phyloP scores from a whole-genome alignment of 352 stramenopile species.

The Globisporangium spiculum region DNA sequence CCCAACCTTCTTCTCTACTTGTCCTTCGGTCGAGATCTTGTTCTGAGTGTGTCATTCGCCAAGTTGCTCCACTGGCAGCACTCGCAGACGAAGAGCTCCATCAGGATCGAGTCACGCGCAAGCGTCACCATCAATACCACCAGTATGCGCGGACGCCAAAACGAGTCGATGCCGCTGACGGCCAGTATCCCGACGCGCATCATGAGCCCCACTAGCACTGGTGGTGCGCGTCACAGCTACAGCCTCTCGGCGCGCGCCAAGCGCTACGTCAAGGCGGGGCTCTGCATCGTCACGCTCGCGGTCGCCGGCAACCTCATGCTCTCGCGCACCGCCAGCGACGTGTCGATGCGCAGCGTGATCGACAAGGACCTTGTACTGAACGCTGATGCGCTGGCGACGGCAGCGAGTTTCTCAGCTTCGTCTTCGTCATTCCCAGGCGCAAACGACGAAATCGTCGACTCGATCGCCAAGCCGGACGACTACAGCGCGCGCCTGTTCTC shows the following conservation, averaged over 20 bases:
- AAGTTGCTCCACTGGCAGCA: conserved; percentile 7
- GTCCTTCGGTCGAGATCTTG: conserved; percentile 3
- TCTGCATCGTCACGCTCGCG: conserved; percentile 21
- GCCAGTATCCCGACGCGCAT: conserved; percentile 20
- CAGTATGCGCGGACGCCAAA: conserved; percentile 18
- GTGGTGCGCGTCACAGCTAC: conserved; percentile 6
- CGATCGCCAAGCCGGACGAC: conserved; percentile 28
- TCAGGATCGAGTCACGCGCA: not conserved
- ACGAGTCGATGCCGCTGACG: conserved; percentile 36
- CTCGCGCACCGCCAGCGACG: conserved; percentile 13
- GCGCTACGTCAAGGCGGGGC: conserved; percentile 11
- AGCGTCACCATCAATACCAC: conserved; percentile 16
- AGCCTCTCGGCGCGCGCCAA: conserved; percentile 19
- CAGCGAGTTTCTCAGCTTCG: not conserved
- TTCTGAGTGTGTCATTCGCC: not conserved
- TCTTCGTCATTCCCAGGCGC: conserved; percentile 31
- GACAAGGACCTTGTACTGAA: conserved; percentile 9
- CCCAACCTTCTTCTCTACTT: not conserved
- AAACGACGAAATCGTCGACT: conserved; percentile 42
- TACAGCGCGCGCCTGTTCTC: conserved; percentile 23
- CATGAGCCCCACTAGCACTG: not conserved
- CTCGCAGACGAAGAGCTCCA: not conserved
- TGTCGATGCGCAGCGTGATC: conserved; percentile 8
- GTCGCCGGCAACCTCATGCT: conserved; percentile 17
- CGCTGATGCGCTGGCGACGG: not conserved